Evolutionary conservation across 768 basidiomycete species (phyloP).

Genomic region (Gloeophyllum trabeum): DNA sequence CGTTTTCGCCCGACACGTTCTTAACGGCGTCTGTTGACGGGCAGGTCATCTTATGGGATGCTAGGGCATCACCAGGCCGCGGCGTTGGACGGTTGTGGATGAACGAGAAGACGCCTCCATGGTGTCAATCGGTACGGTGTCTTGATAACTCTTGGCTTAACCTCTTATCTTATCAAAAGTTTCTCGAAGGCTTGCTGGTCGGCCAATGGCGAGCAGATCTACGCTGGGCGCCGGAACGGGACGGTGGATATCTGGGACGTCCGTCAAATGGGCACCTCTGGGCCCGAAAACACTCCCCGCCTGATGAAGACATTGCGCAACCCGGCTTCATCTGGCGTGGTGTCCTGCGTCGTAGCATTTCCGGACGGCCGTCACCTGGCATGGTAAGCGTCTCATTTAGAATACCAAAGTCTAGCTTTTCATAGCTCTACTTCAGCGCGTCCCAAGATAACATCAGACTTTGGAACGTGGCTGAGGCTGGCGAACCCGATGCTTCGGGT

Average conservation of each 20-base stretch:
- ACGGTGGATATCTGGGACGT: constrained; percentile 93
- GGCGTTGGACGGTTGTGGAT: constrained; percentile 83
- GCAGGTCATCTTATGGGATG: constrained; percentile 87
- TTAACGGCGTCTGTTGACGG: constrained; percentile 90
- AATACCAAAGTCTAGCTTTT: neutral
- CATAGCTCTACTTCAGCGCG: constrained; percentile 41
- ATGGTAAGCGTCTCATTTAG: constrained; percentile 35
- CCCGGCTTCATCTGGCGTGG: constrained; percentile 80
- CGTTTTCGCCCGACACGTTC: constrained; percentile 72
- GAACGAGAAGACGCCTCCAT: constrained; percentile 88
- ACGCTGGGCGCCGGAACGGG: constrained; percentile 84
- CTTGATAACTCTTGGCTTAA: constrained; percentile 62
- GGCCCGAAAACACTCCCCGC: constrained; percentile 55
- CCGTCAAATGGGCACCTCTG: constrained; percentile 60
- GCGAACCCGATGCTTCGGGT: constrained; percentile 50
- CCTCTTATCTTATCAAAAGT: neutral
- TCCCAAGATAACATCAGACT: constrained; percentile 88
- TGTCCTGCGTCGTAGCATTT: constrained; percentile 85
- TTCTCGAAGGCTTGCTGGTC: constrained; percentile 83
- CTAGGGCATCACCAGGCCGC: constrained; percentile 48
- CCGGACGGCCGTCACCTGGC: constrained; percentile 89
- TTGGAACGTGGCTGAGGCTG: constrained; percentile 83
- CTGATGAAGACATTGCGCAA: constrained; percentile 77
- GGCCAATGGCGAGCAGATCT: constrained; percentile 75
- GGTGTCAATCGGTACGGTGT: constrained; percentile 65